These are phyloP conservation scores for Rhynchospora pubera DNA, from an alignment of 176 grass and related monocot genomes.

Conservation along the genomic window DNA sequence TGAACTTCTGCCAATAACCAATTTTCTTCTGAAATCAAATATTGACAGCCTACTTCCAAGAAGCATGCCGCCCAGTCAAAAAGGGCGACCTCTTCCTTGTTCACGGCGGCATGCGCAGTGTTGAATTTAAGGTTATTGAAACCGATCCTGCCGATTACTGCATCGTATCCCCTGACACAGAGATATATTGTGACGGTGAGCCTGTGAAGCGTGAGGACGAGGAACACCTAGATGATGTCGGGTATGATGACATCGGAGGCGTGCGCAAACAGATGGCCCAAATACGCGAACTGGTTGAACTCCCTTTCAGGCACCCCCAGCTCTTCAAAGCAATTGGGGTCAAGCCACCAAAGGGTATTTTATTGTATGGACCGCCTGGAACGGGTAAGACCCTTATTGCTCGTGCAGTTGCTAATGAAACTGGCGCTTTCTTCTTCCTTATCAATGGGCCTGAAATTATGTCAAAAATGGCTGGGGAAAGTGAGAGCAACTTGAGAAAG, in stretches of 20 bases:
- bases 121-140: conserved; percentile 80
- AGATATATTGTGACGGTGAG: conserved; percentile 74
- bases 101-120: conserved; percentile 70
- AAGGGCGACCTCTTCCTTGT: conserved; percentile 85
- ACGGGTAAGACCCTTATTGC: conserved; percentile 80
- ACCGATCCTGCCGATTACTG: conserved; percentile 67
- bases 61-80: conserved; percentile 56
- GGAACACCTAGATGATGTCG: conserved; percentile 67
- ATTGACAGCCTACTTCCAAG: conserved; percentile 72
- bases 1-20: background rate
- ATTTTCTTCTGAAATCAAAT: background rate
- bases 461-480: conserved; percentile 77
- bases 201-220: conserved; percentile 82
- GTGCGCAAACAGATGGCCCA: conserved; percentile 83
- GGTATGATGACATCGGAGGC: conserved; percentile 82
- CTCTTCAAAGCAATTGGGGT: conserved; percentile 84
- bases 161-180: conserved; percentile 70
- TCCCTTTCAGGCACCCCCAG: conserved; percentile 72
- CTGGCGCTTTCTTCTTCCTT: conserved; percentile 72
- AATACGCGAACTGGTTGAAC: conserved; percentile 75
- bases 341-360: conserved; percentile 73
- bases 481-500: conserved; percentile 75
- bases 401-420: conserved; percentile 73
- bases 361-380: conserved; percentile 64
- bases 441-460: conserved; percentile 89